Base-by-base conservation (phyloP, 2,329 filamentous ascomycete genomes). In the Clarireedia paspali region DNA sequence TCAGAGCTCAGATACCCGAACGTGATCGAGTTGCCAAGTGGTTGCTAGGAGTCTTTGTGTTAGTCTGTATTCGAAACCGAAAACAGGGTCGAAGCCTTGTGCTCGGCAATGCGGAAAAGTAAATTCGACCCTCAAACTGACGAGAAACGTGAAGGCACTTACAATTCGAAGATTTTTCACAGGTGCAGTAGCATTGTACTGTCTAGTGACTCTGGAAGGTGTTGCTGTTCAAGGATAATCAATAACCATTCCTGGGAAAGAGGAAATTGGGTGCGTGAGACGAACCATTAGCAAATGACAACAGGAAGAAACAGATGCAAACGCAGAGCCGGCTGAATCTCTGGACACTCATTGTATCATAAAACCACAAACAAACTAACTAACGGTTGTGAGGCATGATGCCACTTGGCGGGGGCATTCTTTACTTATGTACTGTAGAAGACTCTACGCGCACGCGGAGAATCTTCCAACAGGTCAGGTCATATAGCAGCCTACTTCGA, bases 21-120 rank as follows among this genome's bases (percentile, higher is more conserved):
- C 0, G 70, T 73, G 45, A 73, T 72, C 2, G 70, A 72, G 15
- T 72, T 70, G 1, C 71, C 70, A 4, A 73, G 65, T 1, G 71
- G 68, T 50, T 50, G 47, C 53, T 55, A 12, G 9, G 3, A 26
- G 6, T 24, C 20, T 50, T 24, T 26, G 26, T 26, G 50, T 27
- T 20, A 12, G 38, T 36, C 44, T 4, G 6, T 4, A 6, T n/a
- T 45, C 1, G 10, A 34, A 7, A 3, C 14, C 17, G 14, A 15
- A 40, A 40, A 38, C 15, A 15, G 2, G 17, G 46, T 15, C n/a
- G 26, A 45, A 36, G n/a, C 40, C 23, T 44, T 9, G n/a, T 44
- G 17, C 7, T 4, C 4, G 5, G 17, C 23, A 14, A 15, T n/a
- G 10, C 23, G 14, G 9, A 15, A 3, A 26, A 34, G 17, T 20